A percentile compares a stretch with the other conserved stretches of the same genome.
These are phyloP conservation scores for Agarophyton chilense DNA, from an alignment of 23 red algal species.

Conservation along the genomic window DNA sequence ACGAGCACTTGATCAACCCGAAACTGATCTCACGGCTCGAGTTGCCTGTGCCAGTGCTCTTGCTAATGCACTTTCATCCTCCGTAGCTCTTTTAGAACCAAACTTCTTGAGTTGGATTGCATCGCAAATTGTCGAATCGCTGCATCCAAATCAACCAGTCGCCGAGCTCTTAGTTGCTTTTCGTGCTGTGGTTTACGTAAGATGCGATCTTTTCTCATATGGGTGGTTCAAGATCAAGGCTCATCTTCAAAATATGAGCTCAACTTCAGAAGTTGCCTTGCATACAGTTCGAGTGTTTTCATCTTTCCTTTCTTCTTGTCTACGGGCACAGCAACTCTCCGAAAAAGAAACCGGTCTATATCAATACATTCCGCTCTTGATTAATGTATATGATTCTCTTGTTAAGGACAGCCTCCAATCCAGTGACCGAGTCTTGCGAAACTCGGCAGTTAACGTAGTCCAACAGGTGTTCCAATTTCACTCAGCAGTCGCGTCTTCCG, in stretches of 20 bases:
- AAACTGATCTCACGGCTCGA: constrained; percentile 28
- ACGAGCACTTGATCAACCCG: not conserved
- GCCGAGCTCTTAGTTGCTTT: constrained; percentile 18
- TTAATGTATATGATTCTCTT: not conserved
- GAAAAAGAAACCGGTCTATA: not conserved
- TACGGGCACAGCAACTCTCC: not conserved
- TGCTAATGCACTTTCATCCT: constrained; percentile 11
- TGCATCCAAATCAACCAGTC: constrained; percentile 7
- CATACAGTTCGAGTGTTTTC: constrained; percentile 4
- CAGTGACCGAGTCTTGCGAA: not conserved
- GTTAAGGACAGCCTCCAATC: not conserved
- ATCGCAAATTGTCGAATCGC: not conserved
- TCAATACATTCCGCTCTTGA: not conserved
- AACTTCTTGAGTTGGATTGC: not conserved
- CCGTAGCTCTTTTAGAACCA: not conserved
- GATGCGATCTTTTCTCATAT: not conserved
- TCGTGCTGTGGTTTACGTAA: not conserved
- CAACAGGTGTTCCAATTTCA: constrained; percentile 14
- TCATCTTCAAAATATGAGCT: not conserved
- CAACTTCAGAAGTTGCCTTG: not conserved
- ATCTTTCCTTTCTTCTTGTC: not conserved
- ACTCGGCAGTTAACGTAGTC: not conserved
- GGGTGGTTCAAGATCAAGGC: not conserved
- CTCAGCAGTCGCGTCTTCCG: not conserved
- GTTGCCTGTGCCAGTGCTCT: constrained; percentile 31